Evolutionary conservation across 208 protist genomes (phyloP), one percentile per base, ranked within the genome.

Genomic region (Angomonas ambiguus): DNA sequence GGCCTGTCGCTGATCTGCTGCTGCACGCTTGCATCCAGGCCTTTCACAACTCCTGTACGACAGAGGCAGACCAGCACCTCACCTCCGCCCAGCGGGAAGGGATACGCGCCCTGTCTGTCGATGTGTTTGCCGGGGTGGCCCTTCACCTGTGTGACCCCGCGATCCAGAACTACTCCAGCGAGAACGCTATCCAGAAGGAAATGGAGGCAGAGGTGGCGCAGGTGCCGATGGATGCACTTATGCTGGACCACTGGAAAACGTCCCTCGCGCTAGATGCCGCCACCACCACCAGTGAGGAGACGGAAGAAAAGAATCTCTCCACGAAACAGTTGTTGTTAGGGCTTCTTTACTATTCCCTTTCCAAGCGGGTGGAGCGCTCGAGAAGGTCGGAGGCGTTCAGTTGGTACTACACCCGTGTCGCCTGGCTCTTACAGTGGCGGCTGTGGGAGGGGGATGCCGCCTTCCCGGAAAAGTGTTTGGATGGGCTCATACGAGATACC

Each of bases 1-100:
- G 81, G 76, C 85, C 87, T 4, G 83, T 51, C 1, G 91, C 87
- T 2, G 87, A 96, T 62, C 25, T 80, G 16, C 69, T 96, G 34
- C 71, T 93, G 56, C 91, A 80, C 35, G 62, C 51, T 3, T 57
- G 80, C 1, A 72, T 96, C 22, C 57, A 80, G 18, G 49, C 58
- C 10, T 63, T 93, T 32, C 61, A 71, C 4, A 77, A 85, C 22
- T 51, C 62, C 18, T 75, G 70, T 22, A 73, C 82, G 24, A 62
- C 55, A 22, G 42, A 53, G 0, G 18, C 24, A 22, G 48, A 2
- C n/a, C 31, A 28, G n/a, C 28, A 34, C 20, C 30, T 62, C 5
- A 34, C 48, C 5, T 32, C 58, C 1, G 33, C 74, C 22, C 33
- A 48, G 24, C 51, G 59, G 1, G 76, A 85, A 25, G 58, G 45